phyloP scores from a whole-genome alignment of 306 rosid species.

The Acmispon strigosus region DNA sequence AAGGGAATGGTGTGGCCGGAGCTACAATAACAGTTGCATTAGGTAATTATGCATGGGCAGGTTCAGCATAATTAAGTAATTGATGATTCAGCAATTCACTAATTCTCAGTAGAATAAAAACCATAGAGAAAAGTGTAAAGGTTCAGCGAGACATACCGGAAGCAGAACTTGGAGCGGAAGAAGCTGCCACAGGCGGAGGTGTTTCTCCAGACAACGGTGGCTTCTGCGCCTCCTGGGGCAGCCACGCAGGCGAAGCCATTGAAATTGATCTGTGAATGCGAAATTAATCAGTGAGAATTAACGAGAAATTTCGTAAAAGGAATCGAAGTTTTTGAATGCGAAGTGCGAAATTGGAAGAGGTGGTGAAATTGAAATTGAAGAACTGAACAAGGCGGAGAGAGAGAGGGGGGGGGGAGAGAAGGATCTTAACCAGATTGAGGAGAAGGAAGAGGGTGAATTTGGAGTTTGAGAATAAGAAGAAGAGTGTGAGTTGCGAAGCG shows the following conservation, averaged over 20 bases:
- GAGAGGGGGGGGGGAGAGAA: not conserved
- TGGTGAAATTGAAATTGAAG: not conserved
- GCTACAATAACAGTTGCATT: conserved; percentile 18
- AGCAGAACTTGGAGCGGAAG: conserved; percentile 19
- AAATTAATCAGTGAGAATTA: not conserved
- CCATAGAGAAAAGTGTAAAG: not conserved
- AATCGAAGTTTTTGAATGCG: not conserved
- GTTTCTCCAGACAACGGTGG: conserved; percentile 20
- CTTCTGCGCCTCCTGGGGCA: conserved; percentile 28
- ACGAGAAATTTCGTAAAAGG: not conserved
- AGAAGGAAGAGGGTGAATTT: not conserved
- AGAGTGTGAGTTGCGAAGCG: not conserved
- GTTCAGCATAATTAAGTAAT: not conserved
- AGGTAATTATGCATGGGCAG: not conserved
- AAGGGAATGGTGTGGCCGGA: conserved; percentile 19
- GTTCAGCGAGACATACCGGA: not conserved
- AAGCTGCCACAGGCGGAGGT: not conserved
- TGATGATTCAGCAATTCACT: too few species aligned
- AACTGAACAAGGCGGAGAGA: not conserved
- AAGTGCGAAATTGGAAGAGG: not conserved
- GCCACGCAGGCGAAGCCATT: conserved; percentile 52
- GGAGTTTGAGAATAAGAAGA: not conserved
- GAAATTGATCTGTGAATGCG: conserved; percentile 22
- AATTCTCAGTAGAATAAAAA: not conserved
- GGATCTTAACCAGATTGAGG: not conserved